phyloP scores from a whole-genome alignment of 148 eudicot species.

The Pharnaceum exiguum region DNA sequence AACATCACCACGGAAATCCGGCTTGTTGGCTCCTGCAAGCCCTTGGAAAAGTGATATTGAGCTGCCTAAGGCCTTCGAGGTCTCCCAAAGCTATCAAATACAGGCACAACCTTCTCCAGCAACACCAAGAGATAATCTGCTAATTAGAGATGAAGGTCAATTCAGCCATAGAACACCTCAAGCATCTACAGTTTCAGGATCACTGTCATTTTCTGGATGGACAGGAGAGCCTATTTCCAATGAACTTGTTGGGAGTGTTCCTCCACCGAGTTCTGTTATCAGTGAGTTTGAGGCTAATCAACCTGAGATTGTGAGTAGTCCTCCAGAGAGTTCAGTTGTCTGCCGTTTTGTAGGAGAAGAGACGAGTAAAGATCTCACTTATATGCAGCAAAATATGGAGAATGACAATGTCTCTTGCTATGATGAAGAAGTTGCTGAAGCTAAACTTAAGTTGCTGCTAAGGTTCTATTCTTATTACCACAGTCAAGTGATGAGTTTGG shows the following conservation, averaged over 20 bases:
- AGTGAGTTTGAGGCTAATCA: too few species aligned
- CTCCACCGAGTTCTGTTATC: conserved; percentile 22
- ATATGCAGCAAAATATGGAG: conserved; percentile 29
- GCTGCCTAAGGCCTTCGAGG: conserved; percentile 21
- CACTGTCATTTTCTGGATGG: conserved; percentile 23
- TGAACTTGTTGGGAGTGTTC: conserved; percentile 5
- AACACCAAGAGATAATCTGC: conserved; percentile 20
- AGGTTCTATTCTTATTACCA: conserved; percentile 42
- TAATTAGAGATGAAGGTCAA: conserved; percentile 23
- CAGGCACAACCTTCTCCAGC: conserved; percentile 31
- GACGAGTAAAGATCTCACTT: conserved; percentile 27
- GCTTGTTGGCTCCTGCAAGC: conserved; percentile 26
- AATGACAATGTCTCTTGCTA: conserved; percentile 33
- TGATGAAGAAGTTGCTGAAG: conserved; percentile 69
- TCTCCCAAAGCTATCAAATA: conserved; percentile 19
- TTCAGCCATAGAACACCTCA: conserved; percentile 23
- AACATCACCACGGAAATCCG: conserved; percentile 22
- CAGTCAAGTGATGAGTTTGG: not conserved
- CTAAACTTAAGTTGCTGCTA: conserved; percentile 70
- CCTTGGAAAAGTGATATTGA: conserved; percentile 17
- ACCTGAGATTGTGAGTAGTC: too few species aligned
- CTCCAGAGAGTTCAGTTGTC: conserved; percentile 22
- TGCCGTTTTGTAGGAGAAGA: too few species aligned
- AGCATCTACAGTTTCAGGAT: conserved; percentile 23
- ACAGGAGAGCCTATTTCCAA: conserved; percentile 21